These are phyloP conservation scores for Sanghuangporus baumii DNA, from an alignment of 1,284 basidiomycete species.

Conservation along the genomic window DNA sequence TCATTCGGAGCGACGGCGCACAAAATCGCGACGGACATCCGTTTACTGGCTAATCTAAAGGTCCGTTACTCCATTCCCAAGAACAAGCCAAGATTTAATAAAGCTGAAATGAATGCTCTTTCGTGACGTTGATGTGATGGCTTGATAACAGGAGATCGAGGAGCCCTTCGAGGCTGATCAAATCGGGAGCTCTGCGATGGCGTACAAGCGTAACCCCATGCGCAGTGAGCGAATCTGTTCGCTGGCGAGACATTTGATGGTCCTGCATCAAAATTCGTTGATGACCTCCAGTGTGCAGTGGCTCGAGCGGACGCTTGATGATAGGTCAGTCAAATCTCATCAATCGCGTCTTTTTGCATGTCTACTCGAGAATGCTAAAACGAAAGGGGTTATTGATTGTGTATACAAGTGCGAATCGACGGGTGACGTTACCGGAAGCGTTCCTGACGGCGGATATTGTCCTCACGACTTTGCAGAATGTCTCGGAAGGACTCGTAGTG, in stretches of 20 bases:
- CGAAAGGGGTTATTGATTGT: not conserved
- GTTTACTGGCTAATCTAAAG: constrained; percentile 90
- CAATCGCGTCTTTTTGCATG: not conserved
- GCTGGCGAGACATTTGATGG: constrained; percentile 89
- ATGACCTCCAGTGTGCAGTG: constrained; percentile 92
- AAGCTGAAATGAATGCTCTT: not conserved
- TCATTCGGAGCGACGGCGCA: constrained; percentile 94
- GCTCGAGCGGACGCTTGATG: constrained; percentile 95
- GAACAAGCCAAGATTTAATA: not conserved
- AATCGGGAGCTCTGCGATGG: constrained; percentile 98
- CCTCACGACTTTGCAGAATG: constrained; percentile 92
- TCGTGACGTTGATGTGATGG: not conserved
- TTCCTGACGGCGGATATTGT: constrained; percentile 98
- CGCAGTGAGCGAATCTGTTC: constrained; percentile 96
- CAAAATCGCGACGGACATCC: constrained; percentile 96
- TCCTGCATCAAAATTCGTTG: constrained; percentile 87
- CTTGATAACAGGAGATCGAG: constrained; percentile 74
- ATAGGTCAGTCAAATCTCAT: constrained; percentile 49
- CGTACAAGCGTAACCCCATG: constrained; percentile 99
- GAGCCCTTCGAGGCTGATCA: constrained; percentile 99
- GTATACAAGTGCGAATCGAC: constrained; percentile 83
- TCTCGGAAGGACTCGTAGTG: constrained; percentile 95
- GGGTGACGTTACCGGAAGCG: constrained; percentile 94
- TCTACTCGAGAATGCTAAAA: not conserved
- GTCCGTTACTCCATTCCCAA: constrained; percentile 27